These are phyloP conservation scores for Breviolum minutum DNA, from an alignment of 73 alveolate species.

Conservation along the genomic window DNA sequence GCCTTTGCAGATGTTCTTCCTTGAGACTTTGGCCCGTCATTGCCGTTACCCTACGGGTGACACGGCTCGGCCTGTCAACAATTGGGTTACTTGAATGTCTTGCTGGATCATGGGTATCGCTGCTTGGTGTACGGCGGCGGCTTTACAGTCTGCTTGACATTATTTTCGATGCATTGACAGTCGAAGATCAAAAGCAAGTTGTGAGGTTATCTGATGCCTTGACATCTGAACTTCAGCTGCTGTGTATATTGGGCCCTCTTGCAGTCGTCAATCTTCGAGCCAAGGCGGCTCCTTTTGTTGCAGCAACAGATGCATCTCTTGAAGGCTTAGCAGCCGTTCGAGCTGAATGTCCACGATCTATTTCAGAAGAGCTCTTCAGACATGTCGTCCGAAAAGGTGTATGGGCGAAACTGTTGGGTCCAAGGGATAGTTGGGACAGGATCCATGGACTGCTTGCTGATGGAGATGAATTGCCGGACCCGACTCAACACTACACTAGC, in stretches of 20 bases:
- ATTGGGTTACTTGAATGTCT: not conserved
- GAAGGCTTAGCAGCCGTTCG: not conserved
- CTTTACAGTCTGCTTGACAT: not conserved
- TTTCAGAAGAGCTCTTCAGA: not conserved
- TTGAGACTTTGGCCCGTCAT: too few relatives aligned
- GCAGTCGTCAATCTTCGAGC: not conserved
- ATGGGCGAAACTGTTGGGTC: not conserved
- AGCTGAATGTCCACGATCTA: not conserved
- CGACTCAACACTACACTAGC: not conserved
- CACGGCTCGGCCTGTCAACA: too few relatives aligned
- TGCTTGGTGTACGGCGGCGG: not conserved
- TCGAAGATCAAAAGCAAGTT: not conserved
- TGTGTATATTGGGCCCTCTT: not conserved
- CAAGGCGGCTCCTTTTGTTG: not conserved
- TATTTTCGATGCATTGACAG: not conserved
- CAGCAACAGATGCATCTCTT: not conserved
- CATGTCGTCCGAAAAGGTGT: not conserved
- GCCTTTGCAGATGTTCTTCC: too few relatives aligned
- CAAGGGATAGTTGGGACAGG: not conserved
- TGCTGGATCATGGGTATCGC: too few relatives aligned
- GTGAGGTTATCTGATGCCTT: not conserved
- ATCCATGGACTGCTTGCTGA: not conserved
- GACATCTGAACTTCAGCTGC: not conserved
- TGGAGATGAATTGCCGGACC: not conserved
- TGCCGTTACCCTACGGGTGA: too few relatives aligned